A percentile compares a stretch with the other conserved stretches of the same genome.
phyloP scores from a whole-genome alignment of 1,284 basidiomycete species.

The Microbotryomycetes sp. region DNA sequence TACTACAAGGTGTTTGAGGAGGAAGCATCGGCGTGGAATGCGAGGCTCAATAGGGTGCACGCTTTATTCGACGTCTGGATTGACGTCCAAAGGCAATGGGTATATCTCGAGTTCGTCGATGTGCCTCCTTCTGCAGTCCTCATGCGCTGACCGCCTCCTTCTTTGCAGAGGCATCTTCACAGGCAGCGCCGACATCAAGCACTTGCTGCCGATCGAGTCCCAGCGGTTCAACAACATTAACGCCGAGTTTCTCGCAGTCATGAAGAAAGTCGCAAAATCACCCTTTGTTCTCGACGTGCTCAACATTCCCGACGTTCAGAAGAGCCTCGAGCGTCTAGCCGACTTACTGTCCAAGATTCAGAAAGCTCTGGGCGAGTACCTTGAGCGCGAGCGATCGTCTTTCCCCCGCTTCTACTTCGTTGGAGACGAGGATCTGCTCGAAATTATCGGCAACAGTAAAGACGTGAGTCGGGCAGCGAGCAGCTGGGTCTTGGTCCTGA shows the following conservation, averaged over 20 bases:
- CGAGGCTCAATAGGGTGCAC: slow-evolving; percentile 84
- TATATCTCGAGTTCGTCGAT: slow-evolving; percentile 67
- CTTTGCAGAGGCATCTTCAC: slow-evolving; percentile 76
- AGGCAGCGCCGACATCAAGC: slow-evolving; percentile 97
- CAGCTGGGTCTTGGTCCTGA: background rate
- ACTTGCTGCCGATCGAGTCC: slow-evolving; percentile 93
- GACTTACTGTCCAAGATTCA: slow-evolving; percentile 97
- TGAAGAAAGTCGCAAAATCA: slow-evolving; percentile 99
- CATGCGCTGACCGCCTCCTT: background rate
- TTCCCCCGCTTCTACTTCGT: slow-evolving; percentile 99
- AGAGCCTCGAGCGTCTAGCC: slow-evolving; percentile 90
- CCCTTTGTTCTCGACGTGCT: slow-evolving; percentile 95
- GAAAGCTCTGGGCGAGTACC: slow-evolving; percentile 97
- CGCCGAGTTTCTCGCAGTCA: slow-evolving; percentile 92
- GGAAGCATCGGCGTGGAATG: slow-evolving; percentile 44
- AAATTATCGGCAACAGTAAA: slow-evolving; percentile 99
- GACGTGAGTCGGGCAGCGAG: slow-evolving; percentile 46
- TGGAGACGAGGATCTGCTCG: slow-evolving; percentile 95
- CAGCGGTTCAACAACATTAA: slow-evolving; percentile 98
- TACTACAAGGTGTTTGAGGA: slow-evolving; percentile 71
- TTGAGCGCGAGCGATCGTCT: slow-evolving; percentile 91
- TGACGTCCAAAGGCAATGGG: slow-evolving; percentile 99
- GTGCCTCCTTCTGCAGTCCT: background rate
- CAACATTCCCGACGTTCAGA: slow-evolving; percentile 92
- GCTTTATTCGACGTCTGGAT: slow-evolving; percentile 99